Base-by-base conservation (phyloP, 1,284 basidiomycete genomes). In the Puccinia polysora region DNA sequence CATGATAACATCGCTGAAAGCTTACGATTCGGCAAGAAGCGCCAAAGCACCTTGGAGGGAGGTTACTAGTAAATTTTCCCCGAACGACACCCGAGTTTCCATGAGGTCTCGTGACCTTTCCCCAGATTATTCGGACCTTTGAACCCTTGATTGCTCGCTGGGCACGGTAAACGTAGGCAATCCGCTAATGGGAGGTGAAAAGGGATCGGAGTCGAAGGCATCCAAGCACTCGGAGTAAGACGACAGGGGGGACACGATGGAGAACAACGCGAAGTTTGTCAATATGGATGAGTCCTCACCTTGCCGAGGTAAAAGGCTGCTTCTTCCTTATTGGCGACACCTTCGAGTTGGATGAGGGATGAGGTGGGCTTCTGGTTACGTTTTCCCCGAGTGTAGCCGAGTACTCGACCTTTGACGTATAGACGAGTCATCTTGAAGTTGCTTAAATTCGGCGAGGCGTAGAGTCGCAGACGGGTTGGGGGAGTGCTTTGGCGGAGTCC, bases 71-170 rank as follows among this genome's bases (percentile, higher is more conserved):
- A 30, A 71, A 71, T 53, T 55, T 71, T 32, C 58, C 69, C n/a
- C 69, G 69, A 63, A 71, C 69, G 15, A 71, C 59, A 43, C 69
- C 69, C 12, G 69, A 62, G 50, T 71, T 71, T 23, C 69, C 69
- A 32, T 71, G 69, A 18, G 69, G 25, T 40, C 69, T 25, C 15
- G 69, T 71, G 3, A 71, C 69, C 52, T 71, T 71, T 1, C 69
- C 69, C 69, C 69, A 71, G 23, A 71, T 71, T 58, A 71, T 71
- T 40, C 69, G 58, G 14, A 71, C 58, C 47, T 71, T 62, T 1
- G 69, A 71, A 20, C 69, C 69, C 36, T 71, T 71, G 36, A 71
- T 71, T 40, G 18, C 69, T 63, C 69, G 58, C 23, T 71, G 47
- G 14, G 69, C 69, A 18, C 69, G 69, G 59, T 71, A 71, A 15